phyloP scores from a whole-genome alignment of 306 rosid species.

The Hylodesmum podocarpum region DNA sequence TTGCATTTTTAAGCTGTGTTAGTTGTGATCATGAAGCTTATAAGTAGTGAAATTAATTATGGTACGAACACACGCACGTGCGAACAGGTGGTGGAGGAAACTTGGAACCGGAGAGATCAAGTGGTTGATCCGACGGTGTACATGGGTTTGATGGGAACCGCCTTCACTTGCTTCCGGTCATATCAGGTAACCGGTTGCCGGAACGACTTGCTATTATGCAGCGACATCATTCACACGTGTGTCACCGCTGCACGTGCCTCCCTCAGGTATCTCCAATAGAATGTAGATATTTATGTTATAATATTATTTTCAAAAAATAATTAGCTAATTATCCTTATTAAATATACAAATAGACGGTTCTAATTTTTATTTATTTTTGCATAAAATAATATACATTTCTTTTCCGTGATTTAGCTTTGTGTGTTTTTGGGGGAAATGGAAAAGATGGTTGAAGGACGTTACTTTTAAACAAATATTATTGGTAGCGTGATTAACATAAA shows the following conservation, averaged over 20 bases:
- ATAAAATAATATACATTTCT: too few relatives aligned
- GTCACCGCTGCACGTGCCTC: conserved; percentile 54
- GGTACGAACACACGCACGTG: too few relatives aligned
- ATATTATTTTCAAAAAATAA: neutral
- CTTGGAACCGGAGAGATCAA: conserved; percentile 50
- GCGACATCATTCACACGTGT: conserved; percentile 64
- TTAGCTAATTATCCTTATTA: neutral
- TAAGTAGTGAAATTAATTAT: neutral
- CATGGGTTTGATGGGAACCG: conserved; percentile 78
- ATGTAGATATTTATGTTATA: neutral
- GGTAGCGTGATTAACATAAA: neutral
- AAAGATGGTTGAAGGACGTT: neutral
- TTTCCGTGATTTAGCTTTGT: neutral
- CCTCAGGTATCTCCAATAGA: conserved; percentile 43
- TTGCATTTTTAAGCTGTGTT: neutral
- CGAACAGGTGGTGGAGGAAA: conserved; percentile 61
- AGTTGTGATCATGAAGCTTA: neutral
- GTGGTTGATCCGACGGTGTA: conserved; percentile 73
- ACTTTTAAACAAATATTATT: neutral
- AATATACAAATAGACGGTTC: neutral
- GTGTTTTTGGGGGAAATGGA: neutral
- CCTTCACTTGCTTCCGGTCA: conserved; percentile 75
- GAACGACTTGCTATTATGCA: conserved; percentile 58
- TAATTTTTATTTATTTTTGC: neutral
- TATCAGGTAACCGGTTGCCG: conserved; percentile 56